These are phyloP conservation scores for Umbilicus rupestris DNA, from an alignment of 164 flowering plant species.

Conservation along the genomic window DNA sequence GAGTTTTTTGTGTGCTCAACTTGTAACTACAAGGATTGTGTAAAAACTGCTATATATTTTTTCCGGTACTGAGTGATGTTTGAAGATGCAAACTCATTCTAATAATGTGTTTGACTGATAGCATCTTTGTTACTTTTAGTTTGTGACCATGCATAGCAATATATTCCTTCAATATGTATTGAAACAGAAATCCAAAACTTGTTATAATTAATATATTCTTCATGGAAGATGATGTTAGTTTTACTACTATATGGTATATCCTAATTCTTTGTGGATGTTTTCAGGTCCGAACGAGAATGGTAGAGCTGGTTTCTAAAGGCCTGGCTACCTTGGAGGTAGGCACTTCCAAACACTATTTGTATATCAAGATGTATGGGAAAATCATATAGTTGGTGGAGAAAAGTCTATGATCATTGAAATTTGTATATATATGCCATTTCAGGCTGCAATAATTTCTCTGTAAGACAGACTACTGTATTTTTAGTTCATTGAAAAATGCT, in stretches of 20 bases:
- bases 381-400: not conserved
- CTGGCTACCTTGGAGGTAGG: slow-evolving; percentile 82
- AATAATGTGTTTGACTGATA: not conserved
- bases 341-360: not conserved
- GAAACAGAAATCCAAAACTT: not conserved
- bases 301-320: slow-evolving; percentile 87
- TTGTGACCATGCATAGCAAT: not conserved
- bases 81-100: not conserved
- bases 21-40: not conserved
- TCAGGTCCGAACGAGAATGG: slow-evolving; percentile 77
- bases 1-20: not conserved
- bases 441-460: not conserved
- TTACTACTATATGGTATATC: not conserved
- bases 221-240: too few relatives aligned
- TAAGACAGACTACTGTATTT: not conserved
- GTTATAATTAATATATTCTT: too few relatives aligned
- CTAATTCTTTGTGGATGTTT: slow-evolving; percentile 3
- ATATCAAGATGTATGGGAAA: not conserved
- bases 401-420: not conserved
- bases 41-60: not conserved
- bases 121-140: not conserved
- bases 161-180: not conserved
- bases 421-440: not conserved
- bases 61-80: not conserved
- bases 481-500: slow-evolving; percentile 4